Evolutionary conservation across 2,329 filamentous ascomycete species (phyloP), one percentile per base, ranked within the genome.

Genomic region (Aspergillus aculeatus): DNA sequence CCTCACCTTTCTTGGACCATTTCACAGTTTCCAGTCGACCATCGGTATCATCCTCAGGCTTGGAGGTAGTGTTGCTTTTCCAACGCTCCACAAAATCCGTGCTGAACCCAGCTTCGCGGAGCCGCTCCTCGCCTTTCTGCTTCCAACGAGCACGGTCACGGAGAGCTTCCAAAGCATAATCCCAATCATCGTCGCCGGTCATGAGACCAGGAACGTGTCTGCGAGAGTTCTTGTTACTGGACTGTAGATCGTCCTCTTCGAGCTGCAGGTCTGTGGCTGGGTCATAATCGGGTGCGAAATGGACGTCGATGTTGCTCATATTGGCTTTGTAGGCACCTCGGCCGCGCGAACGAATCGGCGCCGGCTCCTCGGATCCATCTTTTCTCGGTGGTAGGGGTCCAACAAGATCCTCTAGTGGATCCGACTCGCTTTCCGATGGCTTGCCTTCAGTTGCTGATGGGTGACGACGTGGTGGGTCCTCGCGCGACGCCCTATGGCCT

Each of bases 81-180:
- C 89, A 92, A 64, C 86, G 87, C 67, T 83, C 81, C 60, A 96
- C 85, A 68, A 92, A 85, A 4, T 86, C 84, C 16, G 92, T 89
- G 1, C 85, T 86, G 70, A 96, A 96, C 0, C 92, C 93, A 0
- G 91, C 92, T 21, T 85, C 85, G 35, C 86, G 86, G 61, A 97
- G 77, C 59, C 92, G 81, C 55, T 92, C 88, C 6, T 90, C 90
- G 31, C 92, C 91, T 66, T 88, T 86, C 63, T 87, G 83, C 68
- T 86, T 87, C 86, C 90, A 92, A 65, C 87, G 88, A 65, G 91
- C 85, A n/a, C 91, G 86, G 71, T 96, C 92, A 44, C 89, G 84
- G 58, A 91, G 82, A 4, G 88, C 87, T 75, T 96, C 92, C 1
- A 95, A 80, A 0, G 90, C 87, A 67, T 91, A 85, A 49, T 91